Percentiles rank a stretch among this genome's conserved stretches.
These are phyloP conservation scores for Kuraishia capsulata DNA, from an alignment of 805 yeast species.

Conservation along the genomic window DNA sequence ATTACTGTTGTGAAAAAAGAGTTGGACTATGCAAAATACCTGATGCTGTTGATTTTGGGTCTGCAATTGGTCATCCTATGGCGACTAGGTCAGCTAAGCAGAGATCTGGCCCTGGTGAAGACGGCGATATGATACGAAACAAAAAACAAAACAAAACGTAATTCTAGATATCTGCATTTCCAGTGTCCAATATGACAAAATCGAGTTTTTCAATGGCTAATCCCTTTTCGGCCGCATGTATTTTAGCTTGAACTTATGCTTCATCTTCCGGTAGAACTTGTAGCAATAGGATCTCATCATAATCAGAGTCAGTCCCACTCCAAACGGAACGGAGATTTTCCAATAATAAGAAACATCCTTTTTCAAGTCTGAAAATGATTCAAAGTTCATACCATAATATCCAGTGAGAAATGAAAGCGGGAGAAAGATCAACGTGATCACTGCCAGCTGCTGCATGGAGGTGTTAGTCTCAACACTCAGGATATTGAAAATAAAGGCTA, in stretches of 20 bases:
- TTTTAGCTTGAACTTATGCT: not conserved
- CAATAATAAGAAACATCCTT: constrained; percentile 34
- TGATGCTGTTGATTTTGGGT: too few species aligned
- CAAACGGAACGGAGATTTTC: constrained; percentile 34
- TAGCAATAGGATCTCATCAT: constrained; percentile 20
- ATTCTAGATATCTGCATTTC: too few species aligned
- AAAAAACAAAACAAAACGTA: too few species aligned
- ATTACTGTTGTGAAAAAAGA: too few species aligned
- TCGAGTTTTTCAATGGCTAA: too few species aligned
- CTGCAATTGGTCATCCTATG: too few species aligned
- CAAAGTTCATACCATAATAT: constrained; percentile 50
- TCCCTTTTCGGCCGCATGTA: too few species aligned
- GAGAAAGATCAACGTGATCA: constrained; percentile 49
- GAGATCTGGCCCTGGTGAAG: too few species aligned
- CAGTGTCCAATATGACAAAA: too few species aligned
- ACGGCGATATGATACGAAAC: too few species aligned
- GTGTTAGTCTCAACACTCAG: constrained; percentile 45
- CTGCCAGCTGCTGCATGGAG: constrained; percentile 43
- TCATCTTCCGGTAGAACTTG: not conserved
- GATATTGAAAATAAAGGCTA: constrained; percentile 46
- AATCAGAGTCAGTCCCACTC: constrained; percentile 23
- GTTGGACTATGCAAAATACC: too few species aligned
- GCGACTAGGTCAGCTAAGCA: too few species aligned
- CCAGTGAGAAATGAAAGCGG: constrained; percentile 56
- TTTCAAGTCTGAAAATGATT: constrained; percentile 28